Base-by-base conservation (phyloP, 495 filamentous ascomycete species). In the Aspergillus asperescens region DNA sequence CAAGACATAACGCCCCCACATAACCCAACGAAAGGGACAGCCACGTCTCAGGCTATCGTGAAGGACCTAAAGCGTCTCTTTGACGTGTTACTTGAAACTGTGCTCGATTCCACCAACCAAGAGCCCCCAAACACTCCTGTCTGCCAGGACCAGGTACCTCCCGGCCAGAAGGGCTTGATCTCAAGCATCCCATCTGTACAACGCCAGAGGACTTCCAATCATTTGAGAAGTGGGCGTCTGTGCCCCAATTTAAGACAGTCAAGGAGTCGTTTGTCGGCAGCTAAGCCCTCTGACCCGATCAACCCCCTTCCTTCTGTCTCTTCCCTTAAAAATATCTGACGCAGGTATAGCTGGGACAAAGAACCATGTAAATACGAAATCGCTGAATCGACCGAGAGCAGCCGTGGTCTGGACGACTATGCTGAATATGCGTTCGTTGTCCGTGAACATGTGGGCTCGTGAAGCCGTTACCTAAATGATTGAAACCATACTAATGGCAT, bases 281-380 rank as follows among this genome's bases (percentile, higher is more conserved):
- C 49, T n/a, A n/a, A n/a, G n/a, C n/a, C n/a, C n/a, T n/a, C n/a
- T n/a, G n/a, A n/a, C n/a, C n/a, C n/a, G n/a, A n/a, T n/a, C n/a
- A n/a, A n/a, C n/a, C n/a, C n/a, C n/a, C 16, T 44, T 41, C 37
- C 48, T 50, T 56, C 38, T 28, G 27, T 18, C 35, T 40, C 16
- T 15, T 38, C 19, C 27, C 40, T 50, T 52, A 40, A 13, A 38
- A 38, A 13, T 38, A 38, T 41, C 54, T 61, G 52, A 60, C 49
- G 27, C 15, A 13, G 42, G 23, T 59, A 20, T 59, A 64, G 61
- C 15, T 50, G 46, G 61, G 58, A 64, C 55, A 64, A 62, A 62
- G 56, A 59, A 25, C 42, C 56, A 34, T 56, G 53, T 37, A 64
- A 56, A 64, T 64, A 64, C 56, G 61, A 57, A 48, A 57, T 56